Base-by-base conservation (phyloP, 148 eudicot genomes). In the Pharnaceum exiguum region DNA sequence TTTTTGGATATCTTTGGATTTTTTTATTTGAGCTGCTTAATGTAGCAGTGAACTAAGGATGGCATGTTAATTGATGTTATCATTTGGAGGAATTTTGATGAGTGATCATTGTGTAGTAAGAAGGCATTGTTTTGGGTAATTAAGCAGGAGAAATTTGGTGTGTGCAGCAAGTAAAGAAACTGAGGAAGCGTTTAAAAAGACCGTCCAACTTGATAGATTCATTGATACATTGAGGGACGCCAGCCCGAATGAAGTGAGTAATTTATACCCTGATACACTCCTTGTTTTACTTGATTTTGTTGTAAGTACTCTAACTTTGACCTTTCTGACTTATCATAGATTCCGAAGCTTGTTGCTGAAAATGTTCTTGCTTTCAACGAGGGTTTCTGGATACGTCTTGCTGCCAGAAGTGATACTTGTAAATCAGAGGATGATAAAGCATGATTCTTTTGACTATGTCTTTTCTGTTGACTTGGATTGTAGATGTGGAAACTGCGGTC, bases 381-480 rank as follows among this genome's bases (percentile, higher is more conserved):
- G 77, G 78, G 83, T 63, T 94, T 94, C 75, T 89, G 96, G 99
- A 81, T 94, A 53, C 84, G 96, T 40, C 87, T 94, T 68, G 99
- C 99, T 55, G 84, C 99, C 66, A 77, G 96, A 75, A 63, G 81
- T 40, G 99, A 93, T 24, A 93, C 99, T 46, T 88, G 99, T 80
- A 88, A 79, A 75, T 94, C 99, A n/a, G 91, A 89, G 59, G 96
- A 94, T 66, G 99, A 94, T 71, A 86, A 86, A 75, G 99, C 78
- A 84, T 65, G 86, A 75, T 68, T 83, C 47, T 45, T 59, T 28
- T 51, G 48, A 22, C 52, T 27, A 44, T 60, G 16, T 21, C 35
- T 4, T 38, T 40, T 23, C 11, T 29, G 18, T 52, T 25, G 13
- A 28, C 28, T 62, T 24, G 19, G 35, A 46, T 19, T 31, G n/a